Percentiles rank a stretch among this genome's conserved stretches.
phyloP scores from a whole-genome alignment of 1,139 yeast genomes.

The Blastobotrys malaysiensis region DNA sequence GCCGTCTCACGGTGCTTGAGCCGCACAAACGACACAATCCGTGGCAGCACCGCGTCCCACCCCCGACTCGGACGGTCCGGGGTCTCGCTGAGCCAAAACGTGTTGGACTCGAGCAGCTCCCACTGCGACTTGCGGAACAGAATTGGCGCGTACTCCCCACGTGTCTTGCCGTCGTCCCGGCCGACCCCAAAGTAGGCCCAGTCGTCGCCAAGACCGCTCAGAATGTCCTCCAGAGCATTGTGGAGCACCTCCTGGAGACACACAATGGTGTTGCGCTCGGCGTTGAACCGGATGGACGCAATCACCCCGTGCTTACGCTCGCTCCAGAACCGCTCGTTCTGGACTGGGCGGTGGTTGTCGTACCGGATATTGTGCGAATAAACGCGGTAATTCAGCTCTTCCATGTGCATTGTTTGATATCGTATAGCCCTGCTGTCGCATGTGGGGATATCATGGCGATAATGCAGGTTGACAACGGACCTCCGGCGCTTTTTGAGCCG shows the following conservation, averaged over 20 bases:
- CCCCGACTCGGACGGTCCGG: constrained; percentile 35
- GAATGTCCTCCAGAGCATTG: constrained; percentile 46
- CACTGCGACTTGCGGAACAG: constrained; percentile 38
- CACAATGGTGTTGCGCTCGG: constrained; percentile 37
- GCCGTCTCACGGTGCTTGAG: constrained; percentile 24
- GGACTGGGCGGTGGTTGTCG: constrained; percentile 33
- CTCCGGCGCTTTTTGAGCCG: too few relatives aligned
- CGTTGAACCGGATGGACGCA: constrained; percentile 40
- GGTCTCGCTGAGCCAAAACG: constrained; percentile 37
- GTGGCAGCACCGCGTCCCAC: constrained; percentile 51
- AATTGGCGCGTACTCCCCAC: constrained; percentile 46
- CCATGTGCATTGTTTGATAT: constrained; percentile 4
- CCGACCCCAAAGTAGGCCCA: constrained; percentile 48
- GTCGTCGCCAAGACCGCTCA: constrained; percentile 27
- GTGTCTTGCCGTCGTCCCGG: constrained; percentile 41
- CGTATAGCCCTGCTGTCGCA: background rate
- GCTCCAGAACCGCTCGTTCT: constrained; percentile 42
- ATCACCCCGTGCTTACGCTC: constrained; percentile 38
- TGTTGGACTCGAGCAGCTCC: constrained; percentile 32
- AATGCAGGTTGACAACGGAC: background rate
- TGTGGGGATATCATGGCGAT: background rate
- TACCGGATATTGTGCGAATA: constrained; percentile 53
- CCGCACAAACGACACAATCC: constrained; percentile 38
- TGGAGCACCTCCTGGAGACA: constrained; percentile 53
- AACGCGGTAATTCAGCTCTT: constrained; percentile 34